Conservation (phyloP, 176 grass and related monocot genomes). For the Carex cristatella region DNA sequence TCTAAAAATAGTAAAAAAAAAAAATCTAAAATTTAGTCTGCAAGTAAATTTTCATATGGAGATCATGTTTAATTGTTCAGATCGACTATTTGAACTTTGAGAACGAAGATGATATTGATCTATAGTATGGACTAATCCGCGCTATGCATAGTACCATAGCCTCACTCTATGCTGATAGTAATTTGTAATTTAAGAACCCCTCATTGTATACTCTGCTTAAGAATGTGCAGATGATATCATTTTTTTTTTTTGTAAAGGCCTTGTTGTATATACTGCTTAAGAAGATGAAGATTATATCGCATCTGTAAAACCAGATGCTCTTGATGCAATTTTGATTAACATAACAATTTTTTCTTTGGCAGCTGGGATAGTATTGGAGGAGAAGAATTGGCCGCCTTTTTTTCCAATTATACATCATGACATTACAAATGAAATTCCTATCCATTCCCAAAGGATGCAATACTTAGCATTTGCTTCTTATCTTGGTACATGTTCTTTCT, state of each 20-base stretch:
- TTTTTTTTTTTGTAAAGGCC: background rate
- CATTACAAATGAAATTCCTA: slow-evolving; percentile 88
- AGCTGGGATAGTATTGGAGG: slow-evolving; percentile 93
- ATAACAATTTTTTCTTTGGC: slow-evolving; percentile 28
- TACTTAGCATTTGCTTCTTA: slow-evolving; percentile 90
- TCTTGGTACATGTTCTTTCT: slow-evolving; percentile 50
- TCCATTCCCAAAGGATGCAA: slow-evolving; percentile 82
- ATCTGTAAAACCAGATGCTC: background rate
- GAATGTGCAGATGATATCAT: background rate
- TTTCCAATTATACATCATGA: slow-evolving; percentile 97
- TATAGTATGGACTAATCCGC: too few relatives aligned
- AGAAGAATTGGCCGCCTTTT: slow-evolving; percentile 99
- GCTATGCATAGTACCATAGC: too few relatives aligned
- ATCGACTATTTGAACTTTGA: too few relatives aligned
- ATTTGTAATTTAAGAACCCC: background rate
- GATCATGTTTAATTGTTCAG: too few relatives aligned
- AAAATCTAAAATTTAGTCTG: too few relatives aligned
- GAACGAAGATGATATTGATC: too few relatives aligned
- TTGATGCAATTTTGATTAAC: background rate
- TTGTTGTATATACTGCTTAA: background rate
- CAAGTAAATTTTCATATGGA: too few relatives aligned
- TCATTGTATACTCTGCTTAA: background rate
- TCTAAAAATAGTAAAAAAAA: too few relatives aligned
- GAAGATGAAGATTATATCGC: background rate
- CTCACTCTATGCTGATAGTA: background rate